Conservation (phyloP, 345 rosid genomes). For the Hibiscus syriacus region DNA sequence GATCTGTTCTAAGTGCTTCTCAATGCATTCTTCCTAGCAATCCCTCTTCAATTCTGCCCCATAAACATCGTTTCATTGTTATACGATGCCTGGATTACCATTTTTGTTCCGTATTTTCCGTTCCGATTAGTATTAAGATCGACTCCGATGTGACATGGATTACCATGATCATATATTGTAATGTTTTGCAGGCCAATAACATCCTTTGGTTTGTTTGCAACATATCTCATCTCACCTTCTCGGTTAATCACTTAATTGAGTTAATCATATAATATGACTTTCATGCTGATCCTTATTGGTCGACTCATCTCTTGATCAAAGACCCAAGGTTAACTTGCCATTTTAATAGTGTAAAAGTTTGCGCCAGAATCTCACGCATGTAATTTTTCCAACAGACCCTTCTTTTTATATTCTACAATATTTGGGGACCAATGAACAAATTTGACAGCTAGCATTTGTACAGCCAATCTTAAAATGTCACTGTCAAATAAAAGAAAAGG, state of each 20-base stretch:
- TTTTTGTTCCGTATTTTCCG: constrained; percentile 6
- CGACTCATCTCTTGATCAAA: too few species aligned
- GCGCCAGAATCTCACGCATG: too few species aligned
- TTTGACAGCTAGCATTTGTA: too few species aligned
- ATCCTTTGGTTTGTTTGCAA: constrained; percentile 25
- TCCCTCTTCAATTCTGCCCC: constrained; percentile 12
- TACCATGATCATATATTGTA: neutral
- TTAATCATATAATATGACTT: neutral
- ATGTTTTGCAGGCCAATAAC: neutral
- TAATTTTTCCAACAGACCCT: too few species aligned
- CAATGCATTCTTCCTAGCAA: constrained; percentile 15
- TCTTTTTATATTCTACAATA: too few species aligned
- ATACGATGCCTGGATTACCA: constrained; percentile 13
- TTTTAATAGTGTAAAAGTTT: too few species aligned
- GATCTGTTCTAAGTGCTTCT: constrained; percentile 60
- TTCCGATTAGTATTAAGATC: constrained; percentile 11
- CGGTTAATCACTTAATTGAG: neutral
- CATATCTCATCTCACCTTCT: constrained; percentile 16
- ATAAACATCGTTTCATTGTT: neutral
- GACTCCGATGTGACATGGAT: constrained; percentile 30
- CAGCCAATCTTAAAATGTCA: too few species aligned
- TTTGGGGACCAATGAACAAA: too few species aligned
- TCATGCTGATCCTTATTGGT: too few species aligned
- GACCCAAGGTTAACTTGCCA: too few species aligned
- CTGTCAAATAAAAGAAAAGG: too few species aligned